Percentiles rank a stretch among this genome's conserved stretches.
Conservation (phyloP, 345 rosid species). For the Eucalyptus regnans region DNA sequence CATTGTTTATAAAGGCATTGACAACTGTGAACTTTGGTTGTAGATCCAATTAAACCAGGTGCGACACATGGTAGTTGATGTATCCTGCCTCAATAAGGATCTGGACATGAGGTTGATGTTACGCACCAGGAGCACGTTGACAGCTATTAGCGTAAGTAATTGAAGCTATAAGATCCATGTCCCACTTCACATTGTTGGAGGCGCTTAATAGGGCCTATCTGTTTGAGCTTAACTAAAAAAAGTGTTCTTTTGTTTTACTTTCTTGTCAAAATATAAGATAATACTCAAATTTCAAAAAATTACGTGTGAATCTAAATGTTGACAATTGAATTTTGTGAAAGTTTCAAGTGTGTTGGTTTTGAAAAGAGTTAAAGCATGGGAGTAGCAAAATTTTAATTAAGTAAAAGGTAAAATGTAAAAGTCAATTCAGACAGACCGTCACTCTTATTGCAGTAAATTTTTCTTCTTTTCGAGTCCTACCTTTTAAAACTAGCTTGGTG, state of each 20-base stretch:
- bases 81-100: conserved; percentile 37
- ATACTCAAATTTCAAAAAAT: not conserved
- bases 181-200: not conserved
- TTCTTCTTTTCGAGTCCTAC: not conserved
- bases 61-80: not conserved
- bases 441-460: not conserved
- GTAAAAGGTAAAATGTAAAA: not conserved
- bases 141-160: conserved; percentile 12
- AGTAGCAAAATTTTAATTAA: not conserved
- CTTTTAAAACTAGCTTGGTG: not conserved
- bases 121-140: conserved; percentile 20
- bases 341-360: not conserved
- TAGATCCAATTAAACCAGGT: not conserved
- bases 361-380: not conserved
- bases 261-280: not conserved
- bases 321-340: not conserved
- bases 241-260: not conserved
- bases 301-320: not conserved
- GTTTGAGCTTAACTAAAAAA: not conserved
- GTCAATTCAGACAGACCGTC: not conserved
- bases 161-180: not conserved
- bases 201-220: not conserved
- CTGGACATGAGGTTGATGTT: conserved; percentile 60
- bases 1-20: not conserved
- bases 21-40: not conserved